phyloP scores from a whole-genome alignment of 2,329 filamentous ascomycete species.

The Gnomoniopsis sp. region DNA sequence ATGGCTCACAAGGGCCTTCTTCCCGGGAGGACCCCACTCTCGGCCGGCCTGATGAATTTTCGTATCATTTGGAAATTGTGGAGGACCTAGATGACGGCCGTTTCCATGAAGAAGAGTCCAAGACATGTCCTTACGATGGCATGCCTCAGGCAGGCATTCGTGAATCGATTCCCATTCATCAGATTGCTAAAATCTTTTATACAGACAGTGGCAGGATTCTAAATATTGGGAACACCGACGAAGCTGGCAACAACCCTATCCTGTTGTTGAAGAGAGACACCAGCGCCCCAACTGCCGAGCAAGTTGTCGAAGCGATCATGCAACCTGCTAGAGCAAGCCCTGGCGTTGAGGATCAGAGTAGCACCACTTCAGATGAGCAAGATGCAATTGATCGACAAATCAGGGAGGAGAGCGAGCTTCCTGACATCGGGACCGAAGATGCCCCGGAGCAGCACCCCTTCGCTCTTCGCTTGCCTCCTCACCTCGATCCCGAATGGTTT shows the following conservation, averaged over 20 bases:
- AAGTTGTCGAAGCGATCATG: constrained; percentile 21
- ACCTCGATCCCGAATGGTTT: constrained; percentile 86
- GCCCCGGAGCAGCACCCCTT: constrained; percentile 11
- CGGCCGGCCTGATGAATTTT: constrained; percentile 45
- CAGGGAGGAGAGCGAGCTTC: constrained; percentile 29
- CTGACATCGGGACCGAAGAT: not conserved
- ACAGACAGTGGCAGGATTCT: constrained; percentile 86
- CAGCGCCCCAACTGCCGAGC: constrained; percentile 57
- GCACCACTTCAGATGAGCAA: constrained; percentile 33
- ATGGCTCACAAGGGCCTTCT: not conserved
- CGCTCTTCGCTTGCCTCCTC: constrained; percentile 62
- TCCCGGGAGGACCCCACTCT: not conserved
- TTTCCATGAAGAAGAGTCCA: constrained; percentile 40
- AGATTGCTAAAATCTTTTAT: constrained; percentile 88
- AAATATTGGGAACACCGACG: constrained; percentile 62
- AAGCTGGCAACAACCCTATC: constrained; percentile 62
- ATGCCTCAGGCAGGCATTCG: constrained; percentile 44
- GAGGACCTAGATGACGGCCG: constrained; percentile 70
- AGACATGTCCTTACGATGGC: constrained; percentile 35
- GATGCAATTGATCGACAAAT: constrained; percentile 46
- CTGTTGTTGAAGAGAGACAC: constrained; percentile 71
- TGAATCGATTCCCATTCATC: constrained; percentile 50
- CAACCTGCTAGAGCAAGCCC: not conserved
- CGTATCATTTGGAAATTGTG: constrained; percentile 77
- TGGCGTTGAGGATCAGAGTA: not conserved